These are phyloP conservation scores for Talaromyces sp. DNA, from an alignment of 2,329 filamentous ascomycete species.

Conservation along the genomic window DNA sequence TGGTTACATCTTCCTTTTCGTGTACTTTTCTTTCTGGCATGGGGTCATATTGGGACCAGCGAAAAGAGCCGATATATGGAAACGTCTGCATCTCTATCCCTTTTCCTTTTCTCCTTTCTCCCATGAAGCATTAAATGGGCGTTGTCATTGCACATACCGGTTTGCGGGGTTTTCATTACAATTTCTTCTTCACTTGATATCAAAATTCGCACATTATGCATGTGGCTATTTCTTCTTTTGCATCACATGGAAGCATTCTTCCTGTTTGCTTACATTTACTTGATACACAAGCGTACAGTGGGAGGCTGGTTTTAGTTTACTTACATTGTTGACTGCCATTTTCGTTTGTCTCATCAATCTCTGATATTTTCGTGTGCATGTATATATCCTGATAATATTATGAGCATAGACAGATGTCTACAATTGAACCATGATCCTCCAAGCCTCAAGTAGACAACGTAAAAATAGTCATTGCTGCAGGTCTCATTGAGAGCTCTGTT, in stretches of 20 bases:
- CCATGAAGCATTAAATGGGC: constrained; percentile 17
- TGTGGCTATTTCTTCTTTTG: constrained; percentile 10
- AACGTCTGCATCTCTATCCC: constrained; percentile 5
- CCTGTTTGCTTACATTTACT: constrained; percentile 8
- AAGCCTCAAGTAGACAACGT: neutral
- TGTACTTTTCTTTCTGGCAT: constrained; percentile 15
- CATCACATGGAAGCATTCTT: constrained; percentile 10
- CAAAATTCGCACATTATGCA: constrained; percentile 20
- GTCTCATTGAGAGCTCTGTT: neutral
- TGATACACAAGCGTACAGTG: constrained; percentile 14
- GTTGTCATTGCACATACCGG: constrained; percentile 14
- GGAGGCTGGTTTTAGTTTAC: constrained; percentile 12
- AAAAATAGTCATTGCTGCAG: neutral
- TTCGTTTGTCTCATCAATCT: constrained; percentile 1
- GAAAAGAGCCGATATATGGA: constrained; percentile 6
- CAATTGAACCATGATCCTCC: neutral
- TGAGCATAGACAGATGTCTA: neutral
- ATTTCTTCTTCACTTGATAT: constrained; percentile 15
- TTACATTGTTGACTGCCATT: neutral
- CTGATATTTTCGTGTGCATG: neutral
- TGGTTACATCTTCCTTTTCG: constrained; percentile 21
- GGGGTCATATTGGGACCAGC: neutral
- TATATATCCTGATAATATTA: neutral
- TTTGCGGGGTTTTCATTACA: constrained; percentile 13
- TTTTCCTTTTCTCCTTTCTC: constrained; percentile 8